Evolutionary conservation across 805 yeast species (phyloP), one percentile per base, ranked within the genome.

Genomic region (Hanseniaspora vineae): DNA sequence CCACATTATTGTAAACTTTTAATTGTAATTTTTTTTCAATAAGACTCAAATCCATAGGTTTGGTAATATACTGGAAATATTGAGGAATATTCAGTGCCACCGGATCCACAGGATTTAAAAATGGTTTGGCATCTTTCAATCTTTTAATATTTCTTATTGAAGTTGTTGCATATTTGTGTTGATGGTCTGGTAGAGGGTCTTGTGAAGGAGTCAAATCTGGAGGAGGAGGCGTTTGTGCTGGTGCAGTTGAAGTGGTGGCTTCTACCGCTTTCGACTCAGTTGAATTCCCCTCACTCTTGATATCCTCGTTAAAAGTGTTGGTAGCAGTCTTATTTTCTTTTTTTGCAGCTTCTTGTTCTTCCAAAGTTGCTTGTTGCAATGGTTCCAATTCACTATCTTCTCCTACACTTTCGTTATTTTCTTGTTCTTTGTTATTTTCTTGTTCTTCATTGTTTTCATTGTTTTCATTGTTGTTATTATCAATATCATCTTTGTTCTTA

Each of bases 11-110:
- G 65, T 89, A 92, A 1, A 86, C 89, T 58, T 79, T 77, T 8
- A 64, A 77, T 39, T 61, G 70, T 39, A 89, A 66, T 65, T 89
- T 90, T 56, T 75, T 77, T 65, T 92, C 98, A 54, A 92, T 84
- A 1, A 97, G 87, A 3, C 89, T 76, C 33, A 92, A 69, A 63
- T 90, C 97, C 97, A 92, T 92, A 39, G 98, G 98, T 57, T 81
- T 72, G 53, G 76, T 73, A 57, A 92, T 79, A 58, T 77, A 79
- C 57, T 87, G 88, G 64, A 81, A 86, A 64, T 92, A 92, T 53
- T 84, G 78, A 2, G 98, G 98, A 48, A 92, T 84, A 58, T 89
- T 87, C 51, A 87, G 76, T 60, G 85, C 87, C 44, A 83, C 81
- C 2, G 77, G 84, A 62, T 92, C 97, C 18, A 92, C 98, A 0